These are phyloP conservation scores for Jacaranda mimosifolia DNA, from an alignment of 257 asterid genomes.

Conservation along the genomic window DNA sequence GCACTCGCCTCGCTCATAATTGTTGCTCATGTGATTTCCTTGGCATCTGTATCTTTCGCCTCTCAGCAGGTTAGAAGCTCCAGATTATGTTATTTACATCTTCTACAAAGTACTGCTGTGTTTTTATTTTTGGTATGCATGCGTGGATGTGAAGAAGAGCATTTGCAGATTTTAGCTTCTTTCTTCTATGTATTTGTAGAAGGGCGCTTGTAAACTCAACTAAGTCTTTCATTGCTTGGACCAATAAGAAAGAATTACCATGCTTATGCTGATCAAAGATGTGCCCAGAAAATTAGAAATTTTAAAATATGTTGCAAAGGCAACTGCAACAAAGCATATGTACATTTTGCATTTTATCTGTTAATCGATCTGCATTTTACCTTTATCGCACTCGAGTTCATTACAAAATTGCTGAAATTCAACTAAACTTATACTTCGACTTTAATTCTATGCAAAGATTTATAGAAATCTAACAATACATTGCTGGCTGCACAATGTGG, in stretches of 20 bases:
- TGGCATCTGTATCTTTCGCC: conserved; percentile 70
- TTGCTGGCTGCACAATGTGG: too few species aligned
- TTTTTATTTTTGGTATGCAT: background rate
- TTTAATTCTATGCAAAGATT: background rate
- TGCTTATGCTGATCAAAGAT: background rate
- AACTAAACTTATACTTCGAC: background rate
- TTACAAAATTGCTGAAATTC: background rate
- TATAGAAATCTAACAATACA: background rate
- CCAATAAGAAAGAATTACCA: background rate
- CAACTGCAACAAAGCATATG: background rate
- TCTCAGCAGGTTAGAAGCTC: conserved; percentile 70
- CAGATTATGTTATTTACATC: background rate
- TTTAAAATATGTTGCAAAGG: background rate
- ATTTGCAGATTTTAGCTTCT: too few species aligned
- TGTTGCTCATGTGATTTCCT: conserved; percentile 87
- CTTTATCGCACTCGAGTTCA: background rate
- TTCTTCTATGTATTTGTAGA: too few species aligned
- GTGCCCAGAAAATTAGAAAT: background rate
- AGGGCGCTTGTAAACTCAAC: background rate
- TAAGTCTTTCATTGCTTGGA: background rate
- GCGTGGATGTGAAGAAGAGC: too few species aligned
- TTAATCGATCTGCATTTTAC: background rate
- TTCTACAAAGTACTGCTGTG: background rate
- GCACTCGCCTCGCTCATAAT: conserved; percentile 84
- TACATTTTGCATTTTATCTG: background rate